phyloP scores from a whole-genome alignment of 2,329 filamentous ascomycete species.

The Didymella lethalis region DNA sequence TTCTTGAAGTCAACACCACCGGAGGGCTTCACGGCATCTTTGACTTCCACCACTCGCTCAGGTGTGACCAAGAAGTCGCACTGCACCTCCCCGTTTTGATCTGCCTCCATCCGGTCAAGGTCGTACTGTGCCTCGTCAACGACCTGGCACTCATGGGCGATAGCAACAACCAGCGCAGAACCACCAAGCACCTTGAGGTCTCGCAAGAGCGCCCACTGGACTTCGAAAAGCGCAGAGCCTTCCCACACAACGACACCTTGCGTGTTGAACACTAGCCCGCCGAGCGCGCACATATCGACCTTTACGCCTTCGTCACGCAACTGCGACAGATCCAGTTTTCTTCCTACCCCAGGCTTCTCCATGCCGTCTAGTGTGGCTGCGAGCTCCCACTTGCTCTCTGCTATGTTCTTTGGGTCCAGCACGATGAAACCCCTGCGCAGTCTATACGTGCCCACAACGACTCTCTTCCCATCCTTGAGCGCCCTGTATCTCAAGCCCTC shows the following conservation, averaged over 20 bases:
- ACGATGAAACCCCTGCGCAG: conserved; percentile 55
- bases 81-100: conserved; percentile 52
- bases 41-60: conserved; percentile 39
- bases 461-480: conserved; percentile 52
- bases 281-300: conserved; percentile 52
- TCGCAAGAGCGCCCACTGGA: conserved; percentile 55
- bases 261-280: conserved; percentile 52
- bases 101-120: conserved; percentile 32
- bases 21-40: conserved; percentile 44
- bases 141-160: conserved; percentile 56
- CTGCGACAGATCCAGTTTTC: conserved; percentile 47
- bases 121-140: conserved; percentile 41
- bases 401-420: conserved; percentile 49
- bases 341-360: conserved; percentile 52
- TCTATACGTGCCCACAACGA: conserved; percentile 55
- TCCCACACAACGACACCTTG: conserved; percentile 54
- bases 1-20: conserved; percentile 52
- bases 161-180: conserved; percentile 41
- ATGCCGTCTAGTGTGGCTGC: conserved; percentile 56
- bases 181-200: conserved; percentile 42
- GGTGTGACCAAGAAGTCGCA: conserved; percentile 55
- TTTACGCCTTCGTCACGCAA: conserved; percentile 39
- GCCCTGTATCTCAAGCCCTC: conserved; percentile 52
- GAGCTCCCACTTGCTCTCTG: conserved; percentile 36
- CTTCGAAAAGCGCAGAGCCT: conserved; percentile 54